These are phyloP conservation scores for Agrostemma githago DNA, from an alignment of 148 eudicot genomes.

Conservation along the genomic window DNA sequence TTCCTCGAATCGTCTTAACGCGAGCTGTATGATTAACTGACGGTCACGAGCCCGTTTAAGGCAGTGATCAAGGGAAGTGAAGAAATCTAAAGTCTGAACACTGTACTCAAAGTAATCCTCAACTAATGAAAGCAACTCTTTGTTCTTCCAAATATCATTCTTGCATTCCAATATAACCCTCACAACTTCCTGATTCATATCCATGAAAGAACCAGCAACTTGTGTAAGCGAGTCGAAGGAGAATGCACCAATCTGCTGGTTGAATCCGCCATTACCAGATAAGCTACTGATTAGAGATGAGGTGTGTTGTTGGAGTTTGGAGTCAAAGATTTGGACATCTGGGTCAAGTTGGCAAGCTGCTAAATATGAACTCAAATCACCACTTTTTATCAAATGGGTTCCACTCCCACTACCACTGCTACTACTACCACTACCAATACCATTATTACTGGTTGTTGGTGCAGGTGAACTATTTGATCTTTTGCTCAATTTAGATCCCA, in stretches of 20 bases:
- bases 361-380: conserved; percentile 22
- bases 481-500: conserved; percentile 30
- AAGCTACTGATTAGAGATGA: conserved; percentile 18
- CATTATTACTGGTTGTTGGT: conserved; percentile 11
- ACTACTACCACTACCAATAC: not conserved
- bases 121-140: conserved; percentile 29
- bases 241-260: conserved; percentile 19
- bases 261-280: not conserved
- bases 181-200: conserved; percentile 33
- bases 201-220: conserved; percentile 29
- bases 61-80: conserved; percentile 27
- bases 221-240: conserved; percentile 31
- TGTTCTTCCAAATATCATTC: conserved; percentile 36
- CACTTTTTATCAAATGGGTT: conserved; percentile 16
- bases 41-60: conserved; percentile 27
- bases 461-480: conserved; percentile 19
- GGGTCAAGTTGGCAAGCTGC: conserved; percentile 31
- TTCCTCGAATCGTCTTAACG: conserved; percentile 28
- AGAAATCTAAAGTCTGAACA: conserved; percentile 28
- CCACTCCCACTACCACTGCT: conserved; percentile 21
- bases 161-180: conserved; percentile 28
- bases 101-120: conserved; percentile 39
- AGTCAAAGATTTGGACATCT: conserved; percentile 28
- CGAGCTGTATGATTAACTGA: conserved; percentile 25
- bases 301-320: conserved; percentile 25